Evolutionary conservation across 2,329 filamentous ascomycete species (phyloP).

Genomic region (Colletotrichum noveboracense): DNA sequence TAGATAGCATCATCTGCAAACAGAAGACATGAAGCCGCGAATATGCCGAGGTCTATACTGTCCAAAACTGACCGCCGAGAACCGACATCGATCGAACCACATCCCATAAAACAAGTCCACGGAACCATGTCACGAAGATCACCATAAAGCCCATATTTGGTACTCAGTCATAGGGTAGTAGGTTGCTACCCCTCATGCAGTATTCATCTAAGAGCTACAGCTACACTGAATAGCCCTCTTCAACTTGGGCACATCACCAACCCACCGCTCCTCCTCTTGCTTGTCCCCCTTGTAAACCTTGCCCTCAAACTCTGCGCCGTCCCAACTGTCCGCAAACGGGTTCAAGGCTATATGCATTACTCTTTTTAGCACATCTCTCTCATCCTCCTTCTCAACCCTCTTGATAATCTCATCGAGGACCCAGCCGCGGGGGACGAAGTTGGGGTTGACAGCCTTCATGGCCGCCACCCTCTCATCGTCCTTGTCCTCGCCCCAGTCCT

Average conservation of each 20-base stretch:
- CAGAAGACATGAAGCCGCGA: background rate
- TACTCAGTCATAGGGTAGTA: background rate
- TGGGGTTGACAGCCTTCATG: slow-evolving; percentile 92
- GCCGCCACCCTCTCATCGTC: slow-evolving; percentile 69
- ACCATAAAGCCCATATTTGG: background rate
- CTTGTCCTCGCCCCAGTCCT: slow-evolving; percentile 73
- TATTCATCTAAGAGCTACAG: slow-evolving; percentile 75
- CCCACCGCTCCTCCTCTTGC: slow-evolving; percentile 82
- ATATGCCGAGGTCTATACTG: background rate
- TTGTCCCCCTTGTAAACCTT: slow-evolving; percentile 61
- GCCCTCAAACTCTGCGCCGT: slow-evolving; percentile 51
- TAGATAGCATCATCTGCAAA: background rate
- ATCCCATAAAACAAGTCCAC: background rate
- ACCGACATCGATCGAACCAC: background rate
- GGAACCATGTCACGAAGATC: too few species aligned
- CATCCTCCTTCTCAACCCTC: slow-evolving; percentile 82
- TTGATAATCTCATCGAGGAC: slow-evolving; percentile 92
- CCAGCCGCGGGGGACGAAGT: slow-evolving; percentile 90
- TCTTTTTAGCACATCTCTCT: slow-evolving; percentile 77
- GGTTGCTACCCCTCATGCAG: background rate
- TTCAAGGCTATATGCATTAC: slow-evolving; percentile 84
- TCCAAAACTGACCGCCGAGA: background rate
- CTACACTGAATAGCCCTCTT: slow-evolving; percentile 90
- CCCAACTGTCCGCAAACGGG: slow-evolving; percentile 85
- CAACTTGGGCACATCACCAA: slow-evolving; percentile 80